Base-by-base conservation (phyloP, 352 stramenopile species). In the Globisporangium perplexum region DNA sequence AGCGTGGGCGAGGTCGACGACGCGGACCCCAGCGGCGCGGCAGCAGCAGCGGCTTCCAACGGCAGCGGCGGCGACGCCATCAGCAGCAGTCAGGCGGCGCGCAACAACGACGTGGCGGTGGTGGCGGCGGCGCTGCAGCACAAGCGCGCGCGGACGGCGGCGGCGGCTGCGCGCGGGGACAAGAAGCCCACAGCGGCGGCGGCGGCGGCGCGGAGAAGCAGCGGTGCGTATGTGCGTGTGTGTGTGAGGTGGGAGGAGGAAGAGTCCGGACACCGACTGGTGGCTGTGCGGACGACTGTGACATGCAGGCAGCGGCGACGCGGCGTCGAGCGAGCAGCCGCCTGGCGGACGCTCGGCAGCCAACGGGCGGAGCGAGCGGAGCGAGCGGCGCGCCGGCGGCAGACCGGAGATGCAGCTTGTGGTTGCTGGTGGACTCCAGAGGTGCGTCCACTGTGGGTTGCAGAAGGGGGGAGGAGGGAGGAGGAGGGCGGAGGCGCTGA, bases 1-100 rank as follows among this genome's bases (percentile, higher is more conserved):
- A 83, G 70, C 42, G 83, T 90, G 61, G 69, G 47, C 52, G 77
- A 88, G 50, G 75, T 86, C 46, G 75, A 87, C 60, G 77, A 83
- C n/a, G 47, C 54, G 42, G 61, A 65, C 35, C 22, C 39, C 39
- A 24, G 35, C 17, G 36, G 20, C 39, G 31, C 33, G 8, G 2
- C 11, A 12, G 33, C 33, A 18, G 33, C 12, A 12, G 33, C 38
- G 7, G n/a, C n/a, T n/a, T n/a, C n/a, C n/a, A 47, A 31, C 35
- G 51, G 30, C n/a, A 6, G n/a, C 20, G 31, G 47, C 10, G 11
- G 3, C 11, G 47, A 14, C 46, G 50, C 12, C 12, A 43, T 4
- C 7, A 46, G 28, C 36, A 53, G 22, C 33, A 53, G 35, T 18
- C 17, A 52, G 28, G 8, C 12, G 20, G 53, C 22, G 17, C 24